phyloP scores from a whole-genome alignment of 2,329 filamentous ascomycete genomes.

The Ceratocystis papillata region DNA sequence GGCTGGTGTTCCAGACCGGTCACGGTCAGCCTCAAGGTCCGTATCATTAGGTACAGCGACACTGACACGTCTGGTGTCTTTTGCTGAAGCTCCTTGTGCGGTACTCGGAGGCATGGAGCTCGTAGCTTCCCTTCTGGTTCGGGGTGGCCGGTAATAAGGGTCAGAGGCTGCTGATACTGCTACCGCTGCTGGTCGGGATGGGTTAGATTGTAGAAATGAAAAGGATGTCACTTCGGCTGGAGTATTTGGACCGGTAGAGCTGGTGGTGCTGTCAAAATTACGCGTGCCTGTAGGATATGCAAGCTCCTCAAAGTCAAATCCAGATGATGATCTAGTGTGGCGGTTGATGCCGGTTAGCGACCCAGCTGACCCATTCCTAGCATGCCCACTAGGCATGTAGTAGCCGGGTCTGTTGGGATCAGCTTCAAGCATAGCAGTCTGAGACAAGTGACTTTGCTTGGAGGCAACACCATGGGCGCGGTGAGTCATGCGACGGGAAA shows the following conservation, averaged over 20 bases:
- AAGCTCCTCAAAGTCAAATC: slow-evolving; percentile 42
- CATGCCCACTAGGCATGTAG: slow-evolving; percentile 41
- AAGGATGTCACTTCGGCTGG: slow-evolving; percentile 59
- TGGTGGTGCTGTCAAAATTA: slow-evolving; percentile 45
- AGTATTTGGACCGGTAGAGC: slow-evolving; percentile 62
- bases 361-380: slow-evolving; percentile 51
- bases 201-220: slow-evolving; percentile 54
- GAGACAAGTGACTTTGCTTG: slow-evolving; percentile 72
- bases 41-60: slow-evolving; percentile 33
- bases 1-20: slow-evolving; percentile 38
- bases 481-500: slow-evolving; percentile 57
- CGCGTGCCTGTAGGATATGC: slow-evolving; percentile 34
- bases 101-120: slow-evolving; percentile 24
- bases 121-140: slow-evolving; percentile 56
- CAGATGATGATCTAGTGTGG: slow-evolving; percentile 45
- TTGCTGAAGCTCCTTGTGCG: slow-evolving; percentile 26
- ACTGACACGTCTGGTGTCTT: slow-evolving; percentile 33
- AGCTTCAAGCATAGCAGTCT: slow-evolving; percentile 63
- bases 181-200: slow-evolving; percentile 37
- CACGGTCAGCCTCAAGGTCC: slow-evolving; percentile 36
- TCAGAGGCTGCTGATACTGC: slow-evolving; percentile 47
- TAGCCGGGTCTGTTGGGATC: slow-evolving; percentile 55
- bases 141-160: slow-evolving; percentile 80
- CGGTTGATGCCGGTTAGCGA: slow-evolving; percentile 37
- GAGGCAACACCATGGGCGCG: slow-evolving; percentile 46